Evolutionary conservation across 768 basidiomycete species (phyloP).

Genomic region (Leccinum variicolor): DNA sequence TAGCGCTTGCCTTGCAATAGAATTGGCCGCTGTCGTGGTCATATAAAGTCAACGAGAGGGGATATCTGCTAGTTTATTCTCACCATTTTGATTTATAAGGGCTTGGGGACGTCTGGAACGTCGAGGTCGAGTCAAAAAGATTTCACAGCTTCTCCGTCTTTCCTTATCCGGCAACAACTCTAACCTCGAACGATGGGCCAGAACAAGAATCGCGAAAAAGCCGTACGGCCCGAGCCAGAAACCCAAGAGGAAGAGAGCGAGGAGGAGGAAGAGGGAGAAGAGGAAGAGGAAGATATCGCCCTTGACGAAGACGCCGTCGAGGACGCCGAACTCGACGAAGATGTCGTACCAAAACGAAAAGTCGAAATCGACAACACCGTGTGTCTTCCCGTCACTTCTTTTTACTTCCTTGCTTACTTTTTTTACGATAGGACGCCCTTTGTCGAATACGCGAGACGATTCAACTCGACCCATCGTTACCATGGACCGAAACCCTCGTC

Average conservation of each 20-base stretch:
- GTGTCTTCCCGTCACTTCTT: conserved; percentile 20
- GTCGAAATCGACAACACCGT: conserved; percentile 70
- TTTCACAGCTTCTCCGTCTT: background rate
- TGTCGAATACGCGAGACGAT: conserved; percentile 78
- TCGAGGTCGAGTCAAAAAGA: conserved; percentile 15
- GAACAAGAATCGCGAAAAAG: background rate
- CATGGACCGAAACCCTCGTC: conserved; percentile 83
- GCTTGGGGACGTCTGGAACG: background rate
- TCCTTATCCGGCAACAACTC: background rate
- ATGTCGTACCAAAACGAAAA: conserved; percentile 78
- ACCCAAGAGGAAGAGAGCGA: conserved; percentile 27
- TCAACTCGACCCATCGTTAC: conserved; percentile 65
- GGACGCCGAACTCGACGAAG: conserved; percentile 64
- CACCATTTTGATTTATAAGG: conserved; percentile 14
- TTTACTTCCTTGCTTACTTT: background rate
- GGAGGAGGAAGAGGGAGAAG: conserved; percentile 25
- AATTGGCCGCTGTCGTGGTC: conserved; percentile 57
- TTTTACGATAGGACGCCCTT: conserved; percentile 58
- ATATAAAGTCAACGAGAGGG: background rate
- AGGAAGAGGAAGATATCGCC: conserved; percentile 41
- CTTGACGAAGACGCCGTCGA: conserved; percentile 79
- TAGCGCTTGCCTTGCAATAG: conserved; percentile 56
- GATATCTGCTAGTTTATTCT: background rate
- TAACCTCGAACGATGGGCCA: conserved; percentile 12
- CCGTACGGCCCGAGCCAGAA: conserved; percentile 8